phyloP scores from a whole-genome alignment of 306 rosid species.

The Quercus engelmannii region DNA sequence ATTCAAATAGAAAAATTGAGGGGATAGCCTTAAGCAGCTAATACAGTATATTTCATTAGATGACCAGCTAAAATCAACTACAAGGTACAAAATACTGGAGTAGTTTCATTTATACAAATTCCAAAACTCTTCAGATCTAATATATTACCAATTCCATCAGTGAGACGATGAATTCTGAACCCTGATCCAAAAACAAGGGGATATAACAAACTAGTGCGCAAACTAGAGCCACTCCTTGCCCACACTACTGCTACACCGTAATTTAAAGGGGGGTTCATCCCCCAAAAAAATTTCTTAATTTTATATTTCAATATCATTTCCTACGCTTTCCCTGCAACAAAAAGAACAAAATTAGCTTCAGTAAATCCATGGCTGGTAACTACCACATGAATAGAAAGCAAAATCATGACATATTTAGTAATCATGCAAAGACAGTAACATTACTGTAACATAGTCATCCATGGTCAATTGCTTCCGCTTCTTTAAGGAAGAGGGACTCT shows the following conservation, averaged over 20 bases:
- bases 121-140: not conserved
- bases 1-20: too few species aligned
- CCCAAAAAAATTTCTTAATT: not conserved
- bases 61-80: too few species aligned
- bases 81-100: too few species aligned
- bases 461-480: constrained; percentile 84
- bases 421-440: not conserved
- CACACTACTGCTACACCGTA: not conserved
- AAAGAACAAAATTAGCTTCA: not conserved
- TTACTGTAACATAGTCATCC: constrained; percentile 80
- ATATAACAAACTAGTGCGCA: not conserved
- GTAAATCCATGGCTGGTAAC: constrained; percentile 11
- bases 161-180: not conserved
- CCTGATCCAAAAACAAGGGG: not conserved
- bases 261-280: not conserved
- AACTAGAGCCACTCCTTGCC: not conserved
- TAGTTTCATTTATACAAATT: not conserved
- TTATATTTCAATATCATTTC: constrained; percentile 35
- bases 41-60: not conserved
- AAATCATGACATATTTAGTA: not conserved
- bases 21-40: not conserved
- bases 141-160: not conserved
- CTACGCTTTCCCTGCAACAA: constrained; percentile 80
- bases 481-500: constrained; percentile 61
- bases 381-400: not conserved